A percentile compares a stretch with the other conserved stretches of the same genome.
Conservation (phyloP, 176 grass and related monocot genomes). For the Carex myosuroides region DNA sequence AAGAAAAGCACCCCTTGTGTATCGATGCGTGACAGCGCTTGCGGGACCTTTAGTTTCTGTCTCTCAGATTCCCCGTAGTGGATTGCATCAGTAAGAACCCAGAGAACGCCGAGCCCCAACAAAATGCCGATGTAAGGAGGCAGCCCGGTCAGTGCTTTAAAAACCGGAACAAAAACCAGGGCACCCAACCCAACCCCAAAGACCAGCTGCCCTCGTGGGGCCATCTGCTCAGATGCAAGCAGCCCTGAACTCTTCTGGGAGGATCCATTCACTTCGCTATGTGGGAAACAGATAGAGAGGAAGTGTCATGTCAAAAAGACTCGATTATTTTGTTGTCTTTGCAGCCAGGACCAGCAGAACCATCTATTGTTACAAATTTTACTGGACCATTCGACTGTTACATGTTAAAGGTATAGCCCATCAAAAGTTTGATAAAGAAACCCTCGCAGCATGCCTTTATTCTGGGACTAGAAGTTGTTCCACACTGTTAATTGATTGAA, state of each 20-base stretch:
- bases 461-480: neutral
- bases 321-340: neutral
- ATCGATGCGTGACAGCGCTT: conserved; percentile 87
- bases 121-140: conserved; percentile 92
- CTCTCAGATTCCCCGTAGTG: conserved; percentile 76
- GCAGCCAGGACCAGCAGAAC: neutral
- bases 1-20: conserved; percentile 92
- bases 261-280: conserved; percentile 71
- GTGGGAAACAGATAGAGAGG: conserved; percentile 16
- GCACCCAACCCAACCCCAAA: conserved; percentile 75
- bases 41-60: conserved; percentile 88
- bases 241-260: conserved; percentile 41
- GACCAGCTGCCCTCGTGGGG: conserved; percentile 85
- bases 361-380: neutral
- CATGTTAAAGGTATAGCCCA: neutral
- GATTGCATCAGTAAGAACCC: conserved; percentile 89
- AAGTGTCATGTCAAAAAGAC: neutral
- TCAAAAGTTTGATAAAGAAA: neutral
- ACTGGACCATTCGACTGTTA: neutral
- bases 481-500: neutral
- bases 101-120: conserved; percentile 81
- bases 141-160: conserved; percentile 80
- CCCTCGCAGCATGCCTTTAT: neutral
- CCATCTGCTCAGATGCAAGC: conserved; percentile 83
- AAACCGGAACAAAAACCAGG: conserved; percentile 76